These are phyloP conservation scores for Ustilago trichophora DNA, from an alignment of 1,284 basidiomycete genomes.

Conservation along the genomic window DNA sequence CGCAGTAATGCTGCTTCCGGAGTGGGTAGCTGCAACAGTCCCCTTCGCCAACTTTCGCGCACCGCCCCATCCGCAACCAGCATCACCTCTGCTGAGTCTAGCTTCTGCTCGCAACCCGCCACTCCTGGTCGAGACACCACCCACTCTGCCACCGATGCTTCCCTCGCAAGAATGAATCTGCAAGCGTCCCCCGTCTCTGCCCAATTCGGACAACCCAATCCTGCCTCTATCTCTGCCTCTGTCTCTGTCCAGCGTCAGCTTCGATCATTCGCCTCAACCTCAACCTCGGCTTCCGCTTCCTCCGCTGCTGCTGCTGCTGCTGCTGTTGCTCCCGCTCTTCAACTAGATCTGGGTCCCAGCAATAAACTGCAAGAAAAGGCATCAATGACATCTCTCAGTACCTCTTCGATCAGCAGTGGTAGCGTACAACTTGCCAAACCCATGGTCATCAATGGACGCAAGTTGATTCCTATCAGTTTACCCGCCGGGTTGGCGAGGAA, in stretches of 20 bases:
- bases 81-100: constrained; percentile 29
- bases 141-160: not conserved
- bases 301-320: not conserved
- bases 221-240: no score
- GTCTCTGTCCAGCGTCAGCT: constrained; percentile 10
- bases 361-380: constrained; percentile 20
- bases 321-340: constrained; percentile 8
- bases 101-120: constrained; percentile 26
- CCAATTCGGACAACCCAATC: no score
- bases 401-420: constrained; percentile 28
- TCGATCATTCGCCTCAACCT: constrained; percentile 1
- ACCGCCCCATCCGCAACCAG: constrained; percentile 9
- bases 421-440: constrained; percentile 25
- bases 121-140: constrained; percentile 11
- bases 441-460: constrained; percentile 32
- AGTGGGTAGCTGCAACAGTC: constrained; percentile 21
- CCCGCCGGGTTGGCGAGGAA: constrained; percentile 27
- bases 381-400: constrained; percentile 22
- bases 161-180: not conserved
- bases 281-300: no score
- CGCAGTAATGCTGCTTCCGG: no score
- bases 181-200: constrained; percentile 22
- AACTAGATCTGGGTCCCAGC: constrained; percentile 16
- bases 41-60: constrained; percentile 15
- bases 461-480: constrained; percentile 41